Base-by-base conservation (phyloP, 257 asterid genomes). In the Linderniella brevidens region DNA sequence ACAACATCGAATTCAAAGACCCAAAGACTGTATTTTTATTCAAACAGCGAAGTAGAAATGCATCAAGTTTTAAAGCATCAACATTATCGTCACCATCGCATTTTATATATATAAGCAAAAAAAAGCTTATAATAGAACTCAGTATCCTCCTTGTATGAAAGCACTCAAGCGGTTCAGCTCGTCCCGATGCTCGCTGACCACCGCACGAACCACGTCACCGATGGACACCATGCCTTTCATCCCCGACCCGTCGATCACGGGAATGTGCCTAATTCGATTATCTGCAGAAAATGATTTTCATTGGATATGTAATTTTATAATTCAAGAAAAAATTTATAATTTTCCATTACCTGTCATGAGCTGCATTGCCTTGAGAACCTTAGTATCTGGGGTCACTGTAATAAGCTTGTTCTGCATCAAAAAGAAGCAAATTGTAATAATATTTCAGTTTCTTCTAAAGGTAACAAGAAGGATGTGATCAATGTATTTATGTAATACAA, bases 201-300 rank as follows among this genome's bases (percentile, higher is more conserved):
- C 98, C 17, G 98, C 94, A 50, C 96, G 94, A 54, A 90, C 98
- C 53, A 90, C 98, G 9, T 90, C 98, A 43, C 98, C 98, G 11
- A 85, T 85, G 35, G 96, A 90, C 57, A 85, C 96, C 98, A 90
- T 90, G 37, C 98, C 98, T 0, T 81, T 67, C 98, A 85, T 85
- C 18, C 75, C 93, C 13, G 68, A 55, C 19, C 70, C 84, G 15
- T 60, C 54, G 36, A 90, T 73, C 74, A 90, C 94, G 0, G 98
- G 98, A 59, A 90, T 85, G 78, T 90, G 94, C 76, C 96, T 81
- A 64, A 90, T 90, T 4, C 98, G 82, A 17, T 90, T 85, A 66
- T 78, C 94, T 88, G 82, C 57, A 56, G 35, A 19, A 25, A 14
- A 54, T 29, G 20, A 48, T 54, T 13, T 17, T 41, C 17, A 20